Evolutionary conservation across 148 eudicot genomes (phyloP).

Genomic region (Drosera capensis): DNA sequence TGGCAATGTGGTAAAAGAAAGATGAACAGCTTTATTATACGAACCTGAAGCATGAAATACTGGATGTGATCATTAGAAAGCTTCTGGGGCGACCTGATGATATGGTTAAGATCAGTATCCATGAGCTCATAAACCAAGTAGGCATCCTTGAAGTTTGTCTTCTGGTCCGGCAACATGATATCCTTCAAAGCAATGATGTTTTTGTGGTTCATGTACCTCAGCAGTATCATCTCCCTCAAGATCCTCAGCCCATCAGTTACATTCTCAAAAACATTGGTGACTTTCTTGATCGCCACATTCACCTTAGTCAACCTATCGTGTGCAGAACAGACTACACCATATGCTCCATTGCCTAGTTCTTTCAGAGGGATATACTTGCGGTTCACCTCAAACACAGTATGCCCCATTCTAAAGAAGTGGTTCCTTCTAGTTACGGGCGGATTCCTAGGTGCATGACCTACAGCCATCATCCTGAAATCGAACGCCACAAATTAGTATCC

Average conservation of each 20-base stretch:
- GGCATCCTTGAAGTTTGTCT: slow-evolving; percentile 14
- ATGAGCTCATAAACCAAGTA: slow-evolving; percentile 36
- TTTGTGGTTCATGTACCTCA: slow-evolving; percentile 16
- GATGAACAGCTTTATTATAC: no score
- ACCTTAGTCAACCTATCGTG: slow-evolving; percentile 14
- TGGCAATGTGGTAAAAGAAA: no score
- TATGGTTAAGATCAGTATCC: slow-evolving; percentile 28
- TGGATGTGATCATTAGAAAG: slow-evolving; percentile 22
- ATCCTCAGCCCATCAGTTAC: slow-evolving; percentile 7
- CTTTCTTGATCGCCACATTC: slow-evolving; percentile 35
- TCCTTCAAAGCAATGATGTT: slow-evolving; percentile 31
- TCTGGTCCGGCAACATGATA: slow-evolving; percentile 13
- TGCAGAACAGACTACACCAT: slow-evolving; percentile 26
- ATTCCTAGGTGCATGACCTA: no score
- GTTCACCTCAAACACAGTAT: slow-evolving; percentile 17
- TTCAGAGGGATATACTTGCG: slow-evolving; percentile 15
- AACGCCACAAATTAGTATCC: no score
- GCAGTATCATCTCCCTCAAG: slow-evolving; percentile 18
- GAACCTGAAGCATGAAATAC: slow-evolving; percentile 20
- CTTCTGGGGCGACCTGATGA: slow-evolving; percentile 15
- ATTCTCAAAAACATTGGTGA: slow-evolving; percentile 13
- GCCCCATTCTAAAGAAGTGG: slow-evolving; percentile 13
- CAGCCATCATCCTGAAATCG: no score
- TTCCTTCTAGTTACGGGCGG: no score
- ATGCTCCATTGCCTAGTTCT: slow-evolving; percentile 23